These are phyloP conservation scores for Breynia disticha DNA, from an alignment of 441 rosid species.

Conservation along the genomic window DNA sequence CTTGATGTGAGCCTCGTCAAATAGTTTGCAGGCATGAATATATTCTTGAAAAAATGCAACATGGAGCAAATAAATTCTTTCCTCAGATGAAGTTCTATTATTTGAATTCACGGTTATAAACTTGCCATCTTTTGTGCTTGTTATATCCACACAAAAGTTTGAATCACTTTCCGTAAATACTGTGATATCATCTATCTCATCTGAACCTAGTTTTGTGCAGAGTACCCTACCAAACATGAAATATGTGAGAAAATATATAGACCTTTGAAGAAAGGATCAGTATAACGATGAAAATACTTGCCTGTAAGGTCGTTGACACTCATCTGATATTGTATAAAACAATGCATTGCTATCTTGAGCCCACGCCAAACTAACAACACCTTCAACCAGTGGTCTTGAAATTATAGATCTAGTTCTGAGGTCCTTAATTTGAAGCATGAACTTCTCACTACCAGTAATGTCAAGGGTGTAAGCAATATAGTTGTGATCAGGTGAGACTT, in stretches of 20 bases:
- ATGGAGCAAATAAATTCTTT: conserved; percentile 40
- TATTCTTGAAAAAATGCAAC: conserved; percentile 6
- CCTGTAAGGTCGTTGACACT: conserved; percentile 75
- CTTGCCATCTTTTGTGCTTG: conserved; percentile 91
- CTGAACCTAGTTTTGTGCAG: conserved; percentile 47
- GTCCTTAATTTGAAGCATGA: conserved; percentile 74
- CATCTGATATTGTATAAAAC: conserved; percentile 61
- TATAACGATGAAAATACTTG: conserved; percentile 16
- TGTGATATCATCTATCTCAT: conserved; percentile 26
- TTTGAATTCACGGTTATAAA: conserved; percentile 89
- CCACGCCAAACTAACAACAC: conserved; percentile 89
- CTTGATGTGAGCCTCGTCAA: conserved; percentile 16
- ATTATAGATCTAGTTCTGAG: conserved; percentile 39
- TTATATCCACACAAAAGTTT: conserved; percentile 80
- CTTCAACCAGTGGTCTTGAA: conserved; percentile 39
- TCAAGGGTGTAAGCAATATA: conserved; percentile 82
- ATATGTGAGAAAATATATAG: conserved; percentile 14
- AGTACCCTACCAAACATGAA: conserved; percentile 47
- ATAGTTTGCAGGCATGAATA: neutral
- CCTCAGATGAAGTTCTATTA: conserved; percentile 94
- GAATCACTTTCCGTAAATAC: conserved; percentile 56
- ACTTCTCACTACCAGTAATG: conserved; percentile 53
- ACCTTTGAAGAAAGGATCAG: conserved; percentile 1
- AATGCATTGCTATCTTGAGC: conserved; percentile 62
- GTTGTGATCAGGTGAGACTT: conserved; percentile 79